These are phyloP conservation scores for Blastocystis sp. DNA, from an alignment of 352 stramenopile genomes.

Conservation along the genomic window DNA sequence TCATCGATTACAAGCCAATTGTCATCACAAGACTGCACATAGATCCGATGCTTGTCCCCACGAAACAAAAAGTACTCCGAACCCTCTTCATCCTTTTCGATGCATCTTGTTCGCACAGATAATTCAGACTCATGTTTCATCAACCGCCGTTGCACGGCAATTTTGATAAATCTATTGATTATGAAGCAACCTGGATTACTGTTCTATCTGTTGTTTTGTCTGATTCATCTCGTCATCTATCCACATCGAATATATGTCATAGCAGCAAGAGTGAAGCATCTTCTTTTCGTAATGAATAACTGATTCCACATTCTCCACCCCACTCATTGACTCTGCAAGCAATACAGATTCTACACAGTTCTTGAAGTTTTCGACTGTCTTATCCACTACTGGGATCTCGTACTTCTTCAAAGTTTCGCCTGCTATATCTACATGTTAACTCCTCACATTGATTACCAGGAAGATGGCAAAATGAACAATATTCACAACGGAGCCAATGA, in stretches of 20 bases:
- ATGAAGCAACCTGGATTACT: neutral
- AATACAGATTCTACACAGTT: neutral
- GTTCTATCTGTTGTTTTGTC: neutral
- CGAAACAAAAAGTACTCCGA: neutral
- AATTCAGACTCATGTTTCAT: neutral
- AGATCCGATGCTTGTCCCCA: neutral
- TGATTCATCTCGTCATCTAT: neutral
- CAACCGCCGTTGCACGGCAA: too few relatives aligned
- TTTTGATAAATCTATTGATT: too few relatives aligned
- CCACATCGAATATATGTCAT: neutral
- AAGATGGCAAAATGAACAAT: neutral
- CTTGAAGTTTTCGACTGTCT: neutral
- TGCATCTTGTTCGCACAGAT: neutral
- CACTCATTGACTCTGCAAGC: neutral
- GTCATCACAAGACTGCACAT: neutral
- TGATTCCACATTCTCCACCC: too few relatives aligned
- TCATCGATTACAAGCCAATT: neutral
- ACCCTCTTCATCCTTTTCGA: neutral
- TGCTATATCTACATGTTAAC: too few relatives aligned
- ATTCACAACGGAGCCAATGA: neutral
- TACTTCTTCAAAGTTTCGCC: neutral
- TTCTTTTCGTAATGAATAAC: neutral
- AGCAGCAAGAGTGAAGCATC: neutral
- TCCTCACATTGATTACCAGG: neutral
- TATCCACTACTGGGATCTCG: neutral